Conservation (phyloP, 495 filamentous ascomycete species). For the Daldinia vernicosa region DNA sequence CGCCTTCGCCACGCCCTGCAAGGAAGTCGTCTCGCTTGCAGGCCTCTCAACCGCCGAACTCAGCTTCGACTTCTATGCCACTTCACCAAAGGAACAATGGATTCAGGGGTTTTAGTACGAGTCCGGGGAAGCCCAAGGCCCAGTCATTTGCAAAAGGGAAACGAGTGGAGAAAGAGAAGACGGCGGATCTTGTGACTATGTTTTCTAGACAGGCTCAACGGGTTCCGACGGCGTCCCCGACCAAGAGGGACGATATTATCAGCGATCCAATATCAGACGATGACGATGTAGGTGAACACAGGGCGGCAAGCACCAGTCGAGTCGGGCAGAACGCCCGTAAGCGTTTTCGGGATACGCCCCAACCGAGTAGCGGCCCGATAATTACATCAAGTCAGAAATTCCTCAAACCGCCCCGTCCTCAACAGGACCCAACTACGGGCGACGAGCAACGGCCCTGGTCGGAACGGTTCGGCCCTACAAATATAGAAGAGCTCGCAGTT, state of each 20-base stretch:
- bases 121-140: slow-evolving; percentile 59
- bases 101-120: slow-evolving; percentile 58
- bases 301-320: slow-evolving; percentile 52
- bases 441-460: slow-evolving; percentile 78
- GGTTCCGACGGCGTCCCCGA: slow-evolving; percentile 40
- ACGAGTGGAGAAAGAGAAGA: slow-evolving; percentile 54
- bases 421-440: slow-evolving; percentile 21
- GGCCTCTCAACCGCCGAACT: slow-evolving; percentile 32
- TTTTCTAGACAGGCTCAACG: slow-evolving; percentile 64
- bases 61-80: slow-evolving; percentile 29
- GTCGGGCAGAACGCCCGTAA: slow-evolving; percentile 58
- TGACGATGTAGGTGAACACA: slow-evolving; percentile 55
- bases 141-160: slow-evolving; percentile 41
- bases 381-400: slow-evolving; percentile 52
- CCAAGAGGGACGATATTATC: slow-evolving; percentile 55
- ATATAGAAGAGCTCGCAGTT: slow-evolving; percentile 84
- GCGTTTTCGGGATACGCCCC: slow-evolving; percentile 48
- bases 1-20: slow-evolving; percentile 48
- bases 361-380: slow-evolving; percentile 17
- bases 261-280: slow-evolving; percentile 63
- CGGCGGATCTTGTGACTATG: slow-evolving; percentile 59
- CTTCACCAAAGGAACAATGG: slow-evolving; percentile 25
- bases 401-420: slow-evolving; percentile 41
- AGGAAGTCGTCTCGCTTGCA: slow-evolving; percentile 46
- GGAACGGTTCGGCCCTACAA: slow-evolving; percentile 77